phyloP scores from a whole-genome alignment of 2,329 filamentous ascomycete genomes.

The Ustulina deusta region DNA sequence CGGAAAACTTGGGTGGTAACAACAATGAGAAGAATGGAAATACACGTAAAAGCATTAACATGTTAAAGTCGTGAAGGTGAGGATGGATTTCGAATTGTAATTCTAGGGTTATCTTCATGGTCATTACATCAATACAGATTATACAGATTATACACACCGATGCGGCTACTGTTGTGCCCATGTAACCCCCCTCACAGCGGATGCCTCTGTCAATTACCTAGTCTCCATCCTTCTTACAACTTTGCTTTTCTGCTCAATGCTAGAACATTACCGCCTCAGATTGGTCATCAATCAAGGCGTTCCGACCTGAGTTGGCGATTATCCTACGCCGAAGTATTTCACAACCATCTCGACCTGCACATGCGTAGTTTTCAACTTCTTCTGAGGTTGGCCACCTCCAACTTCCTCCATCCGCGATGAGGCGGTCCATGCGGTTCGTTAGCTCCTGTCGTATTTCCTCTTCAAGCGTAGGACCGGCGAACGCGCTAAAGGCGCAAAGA shows the following conservation, averaged over 20 bases:
- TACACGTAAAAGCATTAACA: not conserved
- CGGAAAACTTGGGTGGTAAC: not conserved
- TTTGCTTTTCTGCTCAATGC: too few relatives aligned
- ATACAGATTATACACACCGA: constrained; percentile 2
- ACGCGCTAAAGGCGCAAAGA: constrained; percentile 62
- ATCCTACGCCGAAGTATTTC: constrained; percentile 41
- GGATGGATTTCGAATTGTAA: not conserved
- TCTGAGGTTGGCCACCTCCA: constrained; percentile 51
- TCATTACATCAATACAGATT: constrained; percentile 9
- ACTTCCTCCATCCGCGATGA: constrained; percentile 24
- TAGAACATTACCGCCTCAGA: not conserved
- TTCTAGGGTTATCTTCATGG: constrained; percentile 24
- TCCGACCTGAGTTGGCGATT: constrained; percentile 20
- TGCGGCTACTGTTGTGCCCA: too few relatives aligned
- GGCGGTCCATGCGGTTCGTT: constrained; percentile 38
- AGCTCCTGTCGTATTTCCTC: constrained; percentile 42
- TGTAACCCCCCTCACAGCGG: too few relatives aligned
- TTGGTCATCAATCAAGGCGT: not conserved
- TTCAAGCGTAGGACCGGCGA: constrained; percentile 59
- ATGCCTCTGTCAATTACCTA: too few relatives aligned
- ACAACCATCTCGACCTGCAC: constrained; percentile 39
- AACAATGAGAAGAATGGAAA: too few relatives aligned
- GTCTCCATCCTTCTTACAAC: too few relatives aligned
- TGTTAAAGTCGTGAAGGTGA: not conserved
- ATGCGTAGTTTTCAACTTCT: constrained; percentile 47